These are phyloP conservation scores for Paraconiothyrium brasiliense DNA, from an alignment of 2,329 filamentous ascomycete genomes.

Conservation along the genomic window DNA sequence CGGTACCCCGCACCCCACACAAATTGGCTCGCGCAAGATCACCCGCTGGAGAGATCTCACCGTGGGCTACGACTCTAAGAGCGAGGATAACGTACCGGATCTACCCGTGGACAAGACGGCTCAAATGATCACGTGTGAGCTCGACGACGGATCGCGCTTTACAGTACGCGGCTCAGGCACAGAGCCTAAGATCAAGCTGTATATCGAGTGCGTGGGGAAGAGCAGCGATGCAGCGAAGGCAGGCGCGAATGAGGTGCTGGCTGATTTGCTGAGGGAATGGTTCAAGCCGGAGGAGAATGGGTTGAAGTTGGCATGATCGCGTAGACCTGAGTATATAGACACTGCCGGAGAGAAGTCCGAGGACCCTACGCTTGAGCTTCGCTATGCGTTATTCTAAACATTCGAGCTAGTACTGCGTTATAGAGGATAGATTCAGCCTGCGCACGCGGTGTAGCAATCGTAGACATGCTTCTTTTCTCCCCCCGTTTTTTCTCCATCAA, in stretches of 20 bases:
- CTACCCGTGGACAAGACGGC: conserved; percentile 65
- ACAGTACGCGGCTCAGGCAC: conserved; percentile 70
- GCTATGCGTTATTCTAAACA: too few species aligned
- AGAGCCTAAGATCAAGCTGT: conserved; percentile 73
- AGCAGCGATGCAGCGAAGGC: conserved; percentile 54
- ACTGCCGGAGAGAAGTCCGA: background rate
- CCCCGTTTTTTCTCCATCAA: too few species aligned
- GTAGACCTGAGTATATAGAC: background rate
- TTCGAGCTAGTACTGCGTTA: too few species aligned
- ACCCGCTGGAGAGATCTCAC: conserved; percentile 70
- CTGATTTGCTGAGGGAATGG: conserved; percentile 60
- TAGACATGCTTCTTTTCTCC: too few species aligned
- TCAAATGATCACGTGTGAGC: conserved; percentile 72
- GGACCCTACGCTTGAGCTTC: background rate
- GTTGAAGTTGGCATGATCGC: conserved; percentile 42
- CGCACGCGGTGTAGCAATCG: too few species aligned
- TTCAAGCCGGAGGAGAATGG: conserved; percentile 54
- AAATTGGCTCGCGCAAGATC: conserved; percentile 63
- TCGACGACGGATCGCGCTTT: conserved; percentile 65
- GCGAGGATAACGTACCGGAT: conserved; percentile 60
- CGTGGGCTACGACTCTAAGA: conserved; percentile 66
- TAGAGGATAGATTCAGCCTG: too few species aligned
- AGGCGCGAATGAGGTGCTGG: conserved; percentile 57
- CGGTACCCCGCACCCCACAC: conserved; percentile 53
- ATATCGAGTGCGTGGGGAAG: conserved; percentile 60